A percentile compares a stretch with the other conserved stretches of the same genome.
Evolutionary conservation across 495 filamentous ascomycete species (phyloP).

Genomic region (Annulohypoxylon maeteangense): DNA sequence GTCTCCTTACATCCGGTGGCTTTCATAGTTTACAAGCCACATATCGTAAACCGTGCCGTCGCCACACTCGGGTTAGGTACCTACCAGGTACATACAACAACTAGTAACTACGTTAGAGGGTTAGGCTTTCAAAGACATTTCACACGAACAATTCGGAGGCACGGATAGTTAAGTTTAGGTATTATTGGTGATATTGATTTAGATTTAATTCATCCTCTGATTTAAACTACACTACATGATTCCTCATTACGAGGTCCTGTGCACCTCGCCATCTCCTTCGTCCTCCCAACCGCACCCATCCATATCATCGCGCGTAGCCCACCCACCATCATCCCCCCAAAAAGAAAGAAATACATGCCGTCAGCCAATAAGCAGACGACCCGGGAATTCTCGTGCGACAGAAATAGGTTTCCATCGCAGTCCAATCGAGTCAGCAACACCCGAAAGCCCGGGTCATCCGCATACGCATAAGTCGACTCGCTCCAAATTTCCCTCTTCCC

Average conservation of each 20-base stretch:
- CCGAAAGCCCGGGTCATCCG: conserved; percentile 33
- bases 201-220: neutral
- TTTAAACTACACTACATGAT: neutral
- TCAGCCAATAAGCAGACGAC: conserved; percentile 27
- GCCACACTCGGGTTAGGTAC: neutral
- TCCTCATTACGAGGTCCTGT: conserved; percentile 14
- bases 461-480: neutral
- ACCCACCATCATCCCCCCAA: neutral
- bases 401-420: neutral
- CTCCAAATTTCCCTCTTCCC: conserved; percentile 1
- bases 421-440: conserved; percentile 29
- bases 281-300: conserved; percentile 10
- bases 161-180: neutral
- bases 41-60: conserved; percentile 7
- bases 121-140: neutral
- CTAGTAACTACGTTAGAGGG: no score
- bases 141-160: neutral
- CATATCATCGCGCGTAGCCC: neutral
- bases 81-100: no score
- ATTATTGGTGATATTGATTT: conserved; percentile 11
- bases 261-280: neutral
- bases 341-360: neutral
- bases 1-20: conserved; percentile 12
- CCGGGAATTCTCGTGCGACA: conserved; percentile 29
- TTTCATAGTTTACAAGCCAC: neutral